Percentiles rank a stretch among this genome's conserved stretches.
phyloP scores from a whole-genome alignment of 306 rosid genomes.

The Castanospermum australe region DNA sequence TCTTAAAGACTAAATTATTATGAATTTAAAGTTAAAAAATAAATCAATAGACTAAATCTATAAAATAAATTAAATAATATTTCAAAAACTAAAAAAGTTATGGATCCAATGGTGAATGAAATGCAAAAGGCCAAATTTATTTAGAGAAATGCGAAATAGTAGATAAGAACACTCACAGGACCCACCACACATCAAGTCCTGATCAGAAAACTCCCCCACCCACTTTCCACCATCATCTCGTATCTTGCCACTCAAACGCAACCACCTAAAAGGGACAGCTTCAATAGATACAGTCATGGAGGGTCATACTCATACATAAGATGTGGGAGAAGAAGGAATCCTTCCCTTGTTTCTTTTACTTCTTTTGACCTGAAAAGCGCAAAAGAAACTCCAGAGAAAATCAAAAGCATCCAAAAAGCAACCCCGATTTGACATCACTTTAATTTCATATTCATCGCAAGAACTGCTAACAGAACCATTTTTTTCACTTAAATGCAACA shows the following conservation, averaged over 20 bases:
- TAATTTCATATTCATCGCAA: slow-evolving; percentile 21
- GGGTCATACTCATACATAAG: slow-evolving; percentile 16
- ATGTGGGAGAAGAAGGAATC: slow-evolving; percentile 11
- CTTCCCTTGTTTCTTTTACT: slow-evolving; percentile 18
- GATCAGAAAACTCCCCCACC: slow-evolving; percentile 25
- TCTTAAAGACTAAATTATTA: no score
- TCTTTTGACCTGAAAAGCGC: slow-evolving; percentile 19
- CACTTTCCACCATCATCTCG: slow-evolving; percentile 16
- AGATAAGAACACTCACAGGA: no score
- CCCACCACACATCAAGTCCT: slow-evolving; percentile 22
- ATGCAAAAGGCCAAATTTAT: no score
- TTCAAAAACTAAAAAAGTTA: no score
- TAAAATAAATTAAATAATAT: no score
- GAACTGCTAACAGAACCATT: slow-evolving; percentile 20
- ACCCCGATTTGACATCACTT: slow-evolving; percentile 31
- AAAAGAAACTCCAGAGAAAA: slow-evolving; percentile 39
- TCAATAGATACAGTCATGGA: no score
- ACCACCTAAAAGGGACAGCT: slow-evolving; percentile 27
- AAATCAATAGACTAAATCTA: no score
- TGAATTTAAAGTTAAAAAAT: no score
- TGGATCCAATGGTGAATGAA: no score
- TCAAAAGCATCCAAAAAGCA: slow-evolving; percentile 48
- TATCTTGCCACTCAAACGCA: background rate
- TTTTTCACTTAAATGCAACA: slow-evolving; percentile 27
- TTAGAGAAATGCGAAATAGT: no score